Conservation (phyloP, 2,329 filamentous ascomycete species). For the Drechslerella dactyloides region DNA sequence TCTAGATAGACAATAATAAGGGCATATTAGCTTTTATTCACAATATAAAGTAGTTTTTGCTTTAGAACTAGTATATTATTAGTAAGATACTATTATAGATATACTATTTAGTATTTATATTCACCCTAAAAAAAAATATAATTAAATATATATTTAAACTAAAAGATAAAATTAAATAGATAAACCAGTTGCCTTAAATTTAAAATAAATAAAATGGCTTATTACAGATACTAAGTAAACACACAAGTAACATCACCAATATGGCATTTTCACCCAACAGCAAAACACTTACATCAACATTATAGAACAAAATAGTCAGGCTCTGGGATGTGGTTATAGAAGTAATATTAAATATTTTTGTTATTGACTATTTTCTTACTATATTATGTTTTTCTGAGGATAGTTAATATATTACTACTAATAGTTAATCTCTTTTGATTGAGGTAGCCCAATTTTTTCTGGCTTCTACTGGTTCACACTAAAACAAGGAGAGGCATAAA, state of each 20-base stretch:
- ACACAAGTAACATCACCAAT: conserved; percentile 39
- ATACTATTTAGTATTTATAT: conserved; percentile 23
- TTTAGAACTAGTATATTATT: conserved; percentile 18
- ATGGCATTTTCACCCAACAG: no score
- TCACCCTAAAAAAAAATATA: conserved; percentile 13
- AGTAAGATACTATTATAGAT: conserved; percentile 11
- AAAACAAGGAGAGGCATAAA: neutral
- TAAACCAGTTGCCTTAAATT: neutral
- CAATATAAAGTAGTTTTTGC: conserved; percentile 52
- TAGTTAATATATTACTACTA: neutral
- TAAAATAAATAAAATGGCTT: conserved; percentile 4
- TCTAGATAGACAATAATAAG: conserved; percentile 1
- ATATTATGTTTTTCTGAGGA: neutral
- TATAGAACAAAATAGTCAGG: conserved; percentile 52
- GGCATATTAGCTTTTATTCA: conserved; percentile 46
- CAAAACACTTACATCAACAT: conserved; percentile 53
- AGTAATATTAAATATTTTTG: conserved; percentile 58
- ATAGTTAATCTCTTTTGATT: neutral
- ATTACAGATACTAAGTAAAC: conserved; percentile 14
- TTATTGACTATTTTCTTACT: conserved; percentile 61
- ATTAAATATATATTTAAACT: conserved; percentile 3
- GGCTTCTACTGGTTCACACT: no score
- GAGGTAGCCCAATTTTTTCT: no score
- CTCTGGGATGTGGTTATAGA: conserved; percentile 53
- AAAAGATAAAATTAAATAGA: neutral